phyloP scores from a whole-genome alignment of 306 rosid genomes.

The Amphicarpaea edgeworthii region DNA sequence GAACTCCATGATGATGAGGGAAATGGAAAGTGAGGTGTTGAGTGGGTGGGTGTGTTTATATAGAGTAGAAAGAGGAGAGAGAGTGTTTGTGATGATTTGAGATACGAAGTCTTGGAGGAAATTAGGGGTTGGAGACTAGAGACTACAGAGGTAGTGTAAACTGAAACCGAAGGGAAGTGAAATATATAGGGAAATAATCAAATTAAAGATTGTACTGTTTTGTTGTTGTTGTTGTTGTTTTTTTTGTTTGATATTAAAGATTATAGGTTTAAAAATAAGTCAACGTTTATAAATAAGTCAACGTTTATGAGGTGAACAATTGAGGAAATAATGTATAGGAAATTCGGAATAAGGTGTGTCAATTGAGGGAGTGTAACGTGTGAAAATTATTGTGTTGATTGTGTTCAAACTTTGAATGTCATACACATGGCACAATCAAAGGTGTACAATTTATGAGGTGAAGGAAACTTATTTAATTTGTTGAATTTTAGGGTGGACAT shows the following conservation, averaged over 20 bases:
- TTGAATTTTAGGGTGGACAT: not conserved
- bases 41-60: not conserved
- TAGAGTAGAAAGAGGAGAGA: not conserved
- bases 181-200: not conserved
- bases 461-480: not conserved
- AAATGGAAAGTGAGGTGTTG: not conserved
- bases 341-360: not conserved
- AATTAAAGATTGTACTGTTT: not conserved
- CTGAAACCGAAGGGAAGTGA: not conserved
- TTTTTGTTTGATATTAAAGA: not conserved
- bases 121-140: not conserved
- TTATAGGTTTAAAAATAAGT: too few species aligned
- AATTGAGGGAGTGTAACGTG: not conserved
- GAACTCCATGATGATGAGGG: slow-evolving; percentile 46
- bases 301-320: too few species aligned
- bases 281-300: too few species aligned
- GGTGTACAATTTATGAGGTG: not conserved
- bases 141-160: not conserved
- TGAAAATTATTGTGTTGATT: not conserved
- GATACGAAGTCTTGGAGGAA: not conserved
- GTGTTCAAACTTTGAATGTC: not conserved
- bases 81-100: not conserved
- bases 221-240: too few species aligned
- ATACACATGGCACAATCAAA: slow-evolving; percentile 18
- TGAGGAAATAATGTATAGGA: not conserved